Base-by-base conservation (phyloP, 1,284 basidiomycete species). In the Xerocomus amazonicus region DNA sequence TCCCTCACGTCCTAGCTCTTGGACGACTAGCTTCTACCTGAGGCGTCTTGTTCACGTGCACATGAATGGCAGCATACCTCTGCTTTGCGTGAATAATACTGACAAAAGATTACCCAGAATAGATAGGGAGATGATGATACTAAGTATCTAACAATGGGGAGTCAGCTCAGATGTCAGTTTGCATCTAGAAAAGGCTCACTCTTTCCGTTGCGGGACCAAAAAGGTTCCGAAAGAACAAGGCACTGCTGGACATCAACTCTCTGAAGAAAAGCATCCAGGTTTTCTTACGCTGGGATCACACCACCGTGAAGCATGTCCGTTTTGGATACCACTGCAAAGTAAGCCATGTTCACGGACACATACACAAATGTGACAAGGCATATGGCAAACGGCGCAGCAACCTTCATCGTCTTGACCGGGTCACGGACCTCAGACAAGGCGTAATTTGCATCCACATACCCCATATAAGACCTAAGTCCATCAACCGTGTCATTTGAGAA, bases 361-460 rank as follows among this genome's bases (percentile, higher is more conserved):
- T 87, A 88, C 4, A 80, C 71, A 0, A 73, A 53, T 0, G 79
- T 74, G 3, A 84, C 77, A 17, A 71, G 70, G 14, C 73, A 48
- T 70, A 87, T 77, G 0, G 83, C 84, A 6, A 84, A 58, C 1
- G 85, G 83, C 4, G 80, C 83, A 0, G 84, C 85, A 5, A 74
- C 68, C 59, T 80, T 84, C 59, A 88, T 78, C 0, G 85, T 87
- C 31, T 74, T 73, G 5, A 86, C 74, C 1, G 85, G 85, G 56
- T 87, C 73, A 26, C 73, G 75, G 10, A 86, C 72, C 59, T 88
- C 84, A 4, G 83, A 84, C 3, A 88, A 70, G 0, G 81, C 82
- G 53, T 85, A 87, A 59, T 87, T 87, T 12, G 82, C 83, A 50
- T 83, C 85, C 0, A 80, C 78, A 59, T 86, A 88, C 0, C 85